Percentiles rank a stretch among this genome's conserved stretches.
Evolutionary conservation across 1,139 yeast species (phyloP).

Genomic region (Yamadazyma triangularis): DNA sequence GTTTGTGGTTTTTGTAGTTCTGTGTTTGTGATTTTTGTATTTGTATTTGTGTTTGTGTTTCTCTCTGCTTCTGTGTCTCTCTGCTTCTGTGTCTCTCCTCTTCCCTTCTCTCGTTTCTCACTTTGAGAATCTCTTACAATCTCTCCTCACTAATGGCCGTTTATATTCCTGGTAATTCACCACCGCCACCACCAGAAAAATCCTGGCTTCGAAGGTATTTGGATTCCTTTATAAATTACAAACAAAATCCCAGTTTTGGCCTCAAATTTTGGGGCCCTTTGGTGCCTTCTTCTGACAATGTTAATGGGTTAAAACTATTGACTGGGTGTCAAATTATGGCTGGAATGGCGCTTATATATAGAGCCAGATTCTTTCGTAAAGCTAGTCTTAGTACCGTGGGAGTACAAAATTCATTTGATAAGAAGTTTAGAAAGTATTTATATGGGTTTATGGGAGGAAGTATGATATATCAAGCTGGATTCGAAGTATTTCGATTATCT

Average conservation of each 20-base stretch:
- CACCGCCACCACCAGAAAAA: slow-evolving; percentile 3
- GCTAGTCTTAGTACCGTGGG: slow-evolving; percentile 12
- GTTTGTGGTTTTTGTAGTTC: too few relatives aligned
- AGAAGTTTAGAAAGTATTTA: slow-evolving; percentile 12
- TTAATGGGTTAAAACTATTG: slow-evolving; percentile 43
- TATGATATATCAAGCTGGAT: slow-evolving; percentile 32
- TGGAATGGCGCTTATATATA: slow-evolving; percentile 31
- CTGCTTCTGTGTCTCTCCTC: neutral
- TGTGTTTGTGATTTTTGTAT: too few relatives aligned
- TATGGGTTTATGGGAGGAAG: slow-evolving; percentile 18
- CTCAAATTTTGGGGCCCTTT: slow-evolving; percentile 58
- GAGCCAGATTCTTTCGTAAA: slow-evolving; percentile 15
- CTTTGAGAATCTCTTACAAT: neutral
- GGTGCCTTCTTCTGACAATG: slow-evolving; percentile 60
- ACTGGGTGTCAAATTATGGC: slow-evolving; percentile 44
- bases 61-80: neutral
- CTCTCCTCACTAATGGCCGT: slow-evolving; percentile 20
- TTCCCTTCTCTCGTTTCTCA: neutral
- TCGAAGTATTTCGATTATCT: slow-evolving; percentile 46
- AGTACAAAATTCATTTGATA: slow-evolving; percentile 12
- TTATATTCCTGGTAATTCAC: slow-evolving; percentile 20
- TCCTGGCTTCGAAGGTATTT: too few relatives aligned
- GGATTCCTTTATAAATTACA: too few relatives aligned
- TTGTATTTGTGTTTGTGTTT: too few relatives aligned
- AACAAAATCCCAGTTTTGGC: slow-evolving; percentile 50